Evolutionary conservation across 2,329 filamentous ascomycete species (phyloP), one percentile per base, ranked within the genome.

Genomic region (Sclerotinia sclerotiorum): DNA sequence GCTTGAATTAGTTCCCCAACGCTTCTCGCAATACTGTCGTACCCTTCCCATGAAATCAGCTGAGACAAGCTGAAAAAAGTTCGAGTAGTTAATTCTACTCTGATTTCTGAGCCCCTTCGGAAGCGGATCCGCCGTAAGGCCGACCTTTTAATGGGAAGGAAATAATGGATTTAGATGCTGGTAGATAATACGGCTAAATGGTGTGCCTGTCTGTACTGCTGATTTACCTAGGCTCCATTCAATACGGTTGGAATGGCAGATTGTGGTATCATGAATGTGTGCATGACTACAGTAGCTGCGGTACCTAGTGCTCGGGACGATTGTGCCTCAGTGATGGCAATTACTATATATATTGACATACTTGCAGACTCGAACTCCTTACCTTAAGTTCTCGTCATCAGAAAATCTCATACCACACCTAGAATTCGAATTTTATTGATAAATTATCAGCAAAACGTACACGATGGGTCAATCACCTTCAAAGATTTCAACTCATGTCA

Each of bases 311-410:
- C 6, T 35, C 10, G 35, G n/a, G 19, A 55, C 11, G 13, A 29
- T 3, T 5, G 17, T 1, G 2, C 2, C 8, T 2, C 5, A n/a
- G 27, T 29, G 57, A 11, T n/a, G 10, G 1, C 1, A 17, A 21
- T 7, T 61, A 15, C 24, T 32, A 61, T 61, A 61, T 61, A 6
- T 48, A 32, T 17, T 19, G 32, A 1, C 3, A 48, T 29, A 5
- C 6, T 3, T 21, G 29, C 27, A n/a, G 24, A 4, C 3, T 29
- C 5, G 42, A 29, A 4, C 5, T 4, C 1, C 21, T 32, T n/a
- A 3, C 4, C 1, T n/a, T 1, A 10, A 8, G 0, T 61, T 6
- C 19, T 32, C 32, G 27, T 5, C 42, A 61, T 15, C 19, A 1
- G 5, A 17, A 19, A 13, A 48, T 2, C 19, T 15, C 8, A 29